Conservation (phyloP, 148 eudicot species). For the Fagopyrum homotropicum region DNA sequence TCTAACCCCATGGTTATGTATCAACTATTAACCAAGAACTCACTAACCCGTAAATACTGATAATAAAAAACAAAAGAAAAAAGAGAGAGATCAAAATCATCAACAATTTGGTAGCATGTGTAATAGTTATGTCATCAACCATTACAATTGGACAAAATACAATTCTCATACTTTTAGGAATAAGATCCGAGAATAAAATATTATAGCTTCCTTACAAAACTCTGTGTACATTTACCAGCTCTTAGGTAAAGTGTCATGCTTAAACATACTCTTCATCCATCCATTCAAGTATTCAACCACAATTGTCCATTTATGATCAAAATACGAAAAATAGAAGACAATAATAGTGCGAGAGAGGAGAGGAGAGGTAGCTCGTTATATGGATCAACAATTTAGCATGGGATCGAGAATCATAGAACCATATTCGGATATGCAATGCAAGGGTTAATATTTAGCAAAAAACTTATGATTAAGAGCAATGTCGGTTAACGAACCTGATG, state of each 20-base stretch:
- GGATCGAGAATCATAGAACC: neutral
- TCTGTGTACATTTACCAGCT: too few relatives aligned
- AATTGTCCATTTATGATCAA: neutral
- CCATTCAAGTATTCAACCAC: too few relatives aligned
- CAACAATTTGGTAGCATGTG: neutral
- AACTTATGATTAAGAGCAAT: neutral
- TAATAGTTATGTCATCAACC: neutral
- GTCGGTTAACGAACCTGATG: slow-evolving; percentile 53
- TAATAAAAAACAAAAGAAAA: neutral
- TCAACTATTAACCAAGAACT: too few relatives aligned
- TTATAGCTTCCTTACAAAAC: neutral
- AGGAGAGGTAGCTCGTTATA: neutral
- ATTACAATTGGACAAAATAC: neutral
- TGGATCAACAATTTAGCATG: neutral
- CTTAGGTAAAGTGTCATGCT: too few relatives aligned
- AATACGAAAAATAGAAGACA: neutral
- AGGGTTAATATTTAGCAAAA: neutral
- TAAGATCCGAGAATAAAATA: neutral
- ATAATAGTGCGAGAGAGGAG: neutral
- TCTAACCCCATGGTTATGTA: too few relatives aligned
- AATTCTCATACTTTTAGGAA: neutral
- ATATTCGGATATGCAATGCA: neutral
- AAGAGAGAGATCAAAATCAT: neutral
- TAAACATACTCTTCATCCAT: too few relatives aligned
- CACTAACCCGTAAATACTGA: neutral